A percentile compares a stretch with the other conserved stretches of the same genome.
phyloP scores from a whole-genome alignment of 345 rosid species.

The Sisymbrium altissimum region DNA sequence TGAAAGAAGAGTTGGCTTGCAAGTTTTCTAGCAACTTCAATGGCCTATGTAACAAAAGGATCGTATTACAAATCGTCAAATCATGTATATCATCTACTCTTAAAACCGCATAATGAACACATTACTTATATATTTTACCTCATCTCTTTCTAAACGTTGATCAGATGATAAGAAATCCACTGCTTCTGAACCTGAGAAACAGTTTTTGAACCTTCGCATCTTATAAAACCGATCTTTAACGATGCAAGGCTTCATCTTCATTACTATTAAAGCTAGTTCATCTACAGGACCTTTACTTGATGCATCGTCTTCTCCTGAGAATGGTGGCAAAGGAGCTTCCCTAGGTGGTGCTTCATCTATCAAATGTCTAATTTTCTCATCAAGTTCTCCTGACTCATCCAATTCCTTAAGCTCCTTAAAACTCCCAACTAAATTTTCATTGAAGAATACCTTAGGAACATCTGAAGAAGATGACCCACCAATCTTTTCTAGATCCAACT shows the following conservation, averaged over 20 bases:
- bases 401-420: conserved; percentile 51
- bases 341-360: conserved; percentile 50
- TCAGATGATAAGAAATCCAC: conserved; percentile 65
- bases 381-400: conserved; percentile 64
- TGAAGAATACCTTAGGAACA: conserved; percentile 76
- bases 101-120: not conserved
- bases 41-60: conserved; percentile 44
- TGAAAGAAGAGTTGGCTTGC: conserved; percentile 68
- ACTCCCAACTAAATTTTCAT: conserved; percentile 65
- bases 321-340: conserved; percentile 79
- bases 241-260: conserved; percentile 65
- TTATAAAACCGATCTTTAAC: conserved; percentile 76
- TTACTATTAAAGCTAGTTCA: conserved; percentile 73
- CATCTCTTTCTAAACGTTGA: conserved; percentile 69
- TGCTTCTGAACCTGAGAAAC: conserved; percentile 81
- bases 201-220: conserved; percentile 62
- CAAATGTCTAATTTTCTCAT: conserved; percentile 61
- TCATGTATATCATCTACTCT: not conserved
- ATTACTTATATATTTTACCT: conserved; percentile 40
- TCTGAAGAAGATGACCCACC: conserved; percentile 60
- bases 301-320: conserved; percentile 85
- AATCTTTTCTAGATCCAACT: conserved; percentile 62
- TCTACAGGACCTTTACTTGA: conserved; percentile 59
- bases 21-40: conserved; percentile 79
- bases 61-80: not conserved